Base-by-base conservation (phyloP, 2,329 filamentous ascomycete genomes). In the Diaporthe australafricana region DNA sequence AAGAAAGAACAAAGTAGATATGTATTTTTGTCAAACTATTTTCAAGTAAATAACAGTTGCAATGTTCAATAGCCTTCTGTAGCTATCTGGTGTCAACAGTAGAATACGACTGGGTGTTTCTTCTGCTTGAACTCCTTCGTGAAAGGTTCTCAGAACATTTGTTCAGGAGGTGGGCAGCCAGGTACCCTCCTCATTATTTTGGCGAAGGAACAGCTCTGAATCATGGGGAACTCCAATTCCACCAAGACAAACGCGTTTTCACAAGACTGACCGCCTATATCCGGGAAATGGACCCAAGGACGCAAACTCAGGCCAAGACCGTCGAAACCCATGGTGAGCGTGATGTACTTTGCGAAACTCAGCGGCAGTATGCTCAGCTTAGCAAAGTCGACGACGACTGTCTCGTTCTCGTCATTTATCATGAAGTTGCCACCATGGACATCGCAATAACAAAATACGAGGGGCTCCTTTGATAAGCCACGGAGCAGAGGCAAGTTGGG, bases 251-350 rank as follows among this genome's bases (percentile, higher is more conserved):
- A 2, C 12, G 55, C 55, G 55, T 57, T 57, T 9, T 2, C 55
- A 57, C n/a, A 57, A 17, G 53, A 57, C n/a, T 57, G 35, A n/a
- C 55, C 55, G 35, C 55, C 55, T n/a, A 57, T 40, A 20, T 57
- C 55, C 40, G n/a, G 55, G 14, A 27, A 27, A 57, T 57, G 55
- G 14, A 57, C n/a, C 55, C 55, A 57, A 25, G 35, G 55, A 40
- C n/a, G 55, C 35, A 11, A n/a, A 40, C 12, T 20, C 5, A 11
- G 32, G 17, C 55, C 32, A 57, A 57, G 55, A 11, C 55, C 35
- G 55, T 27, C 14, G 55, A 9, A 14, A 11, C 53, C 53, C n/a
- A 40, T 25, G 3, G 5, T 20, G 35, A 27, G 14, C 35, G 35
- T 57, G n/a, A 57, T 0, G 40, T 17, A 57, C n/a, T 57, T 57